Evolutionary conservation across 306 rosid species (phyloP).

Genomic region (Corylus americana): DNA sequence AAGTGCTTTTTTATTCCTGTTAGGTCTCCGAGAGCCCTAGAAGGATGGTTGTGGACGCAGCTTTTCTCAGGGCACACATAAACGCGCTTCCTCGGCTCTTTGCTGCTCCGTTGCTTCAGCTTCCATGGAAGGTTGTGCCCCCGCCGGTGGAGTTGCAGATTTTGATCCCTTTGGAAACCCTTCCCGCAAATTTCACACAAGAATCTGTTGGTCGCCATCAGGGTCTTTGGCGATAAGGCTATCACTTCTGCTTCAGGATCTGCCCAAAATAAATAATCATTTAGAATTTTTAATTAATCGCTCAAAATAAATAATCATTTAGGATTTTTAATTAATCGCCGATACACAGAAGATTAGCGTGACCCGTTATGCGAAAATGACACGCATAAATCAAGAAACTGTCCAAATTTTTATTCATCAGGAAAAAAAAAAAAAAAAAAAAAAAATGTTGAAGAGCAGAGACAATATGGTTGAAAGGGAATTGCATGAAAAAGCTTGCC

Average conservation of each 20-base stretch:
- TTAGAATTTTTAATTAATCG: neutral
- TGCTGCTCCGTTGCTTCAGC: constrained; percentile 75
- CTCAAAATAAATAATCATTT: neutral
- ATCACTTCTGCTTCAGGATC: constrained; percentile 96
- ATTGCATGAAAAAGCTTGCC: constrained; percentile 45
- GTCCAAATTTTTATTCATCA: too few species aligned
- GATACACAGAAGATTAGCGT: too few species aligned
- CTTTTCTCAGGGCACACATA: constrained; percentile 85
- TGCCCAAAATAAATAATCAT: constrained; percentile 16
- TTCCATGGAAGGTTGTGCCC: constrained; percentile 97
- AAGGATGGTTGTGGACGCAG: constrained; percentile 77
- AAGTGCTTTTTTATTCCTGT: constrained; percentile 95
- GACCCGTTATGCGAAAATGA: constrained; percentile 2
- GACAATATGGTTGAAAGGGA: neutral
- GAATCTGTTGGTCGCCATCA: constrained; percentile 87
- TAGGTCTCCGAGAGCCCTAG: constrained; percentile 82
- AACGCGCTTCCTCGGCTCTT: constrained; percentile 69
- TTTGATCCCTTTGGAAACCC: constrained; percentile 88
- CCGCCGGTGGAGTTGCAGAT: constrained; percentile 79
- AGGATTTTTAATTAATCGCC: constrained; percentile 1
- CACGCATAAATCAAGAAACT: too few species aligned
- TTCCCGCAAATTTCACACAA: constrained; percentile 86
- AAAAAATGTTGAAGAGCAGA: too few species aligned
- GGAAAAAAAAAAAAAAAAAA: neutral
- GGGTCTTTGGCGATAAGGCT: constrained; percentile 81